phyloP scores from a whole-genome alignment of 768 basidiomycete species.

The Macrolepiota dolichaula region DNA sequence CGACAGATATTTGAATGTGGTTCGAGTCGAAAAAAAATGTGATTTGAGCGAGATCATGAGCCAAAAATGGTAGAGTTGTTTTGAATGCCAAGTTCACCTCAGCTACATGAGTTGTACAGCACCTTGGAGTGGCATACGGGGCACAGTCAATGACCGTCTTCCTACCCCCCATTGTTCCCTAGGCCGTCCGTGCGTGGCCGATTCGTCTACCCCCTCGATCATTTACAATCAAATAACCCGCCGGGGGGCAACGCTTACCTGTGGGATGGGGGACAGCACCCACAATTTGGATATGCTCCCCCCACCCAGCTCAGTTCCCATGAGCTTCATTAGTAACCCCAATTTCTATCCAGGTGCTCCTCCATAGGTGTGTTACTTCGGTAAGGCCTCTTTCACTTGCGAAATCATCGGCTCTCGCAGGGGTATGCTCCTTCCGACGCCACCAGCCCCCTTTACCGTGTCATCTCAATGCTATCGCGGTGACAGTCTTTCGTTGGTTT shows the following conservation, averaged over 20 bases:
- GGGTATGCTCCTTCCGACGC: neutral
- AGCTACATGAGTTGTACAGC: slow-evolving; percentile 1
- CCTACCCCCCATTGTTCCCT: neutral
- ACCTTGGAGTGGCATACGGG: neutral
- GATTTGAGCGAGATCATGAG: neutral
- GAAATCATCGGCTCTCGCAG: neutral
- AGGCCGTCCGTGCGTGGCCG: neutral
- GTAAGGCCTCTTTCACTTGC: neutral
- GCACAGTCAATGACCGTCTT: neutral
- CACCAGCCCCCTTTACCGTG: neutral
- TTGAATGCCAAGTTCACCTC: neutral
- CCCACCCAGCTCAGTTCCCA: neutral
- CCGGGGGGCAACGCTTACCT: neutral
- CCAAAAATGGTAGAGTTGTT: neutral
- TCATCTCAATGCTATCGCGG: neutral
- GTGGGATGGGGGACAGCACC: neutral
- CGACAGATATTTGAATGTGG: neutral
- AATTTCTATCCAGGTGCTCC: neutral
- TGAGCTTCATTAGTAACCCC: neutral
- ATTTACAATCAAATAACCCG: neutral
- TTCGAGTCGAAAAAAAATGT: neutral
- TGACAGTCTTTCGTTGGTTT: neutral
- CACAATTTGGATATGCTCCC: neutral
- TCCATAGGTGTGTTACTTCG: neutral
- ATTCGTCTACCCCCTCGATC: neutral